Percentiles rank a stretch among this genome's conserved stretches.
Conservation (phyloP, 2,329 filamentous ascomycete species). For the Fusarium nematophilum region DNA sequence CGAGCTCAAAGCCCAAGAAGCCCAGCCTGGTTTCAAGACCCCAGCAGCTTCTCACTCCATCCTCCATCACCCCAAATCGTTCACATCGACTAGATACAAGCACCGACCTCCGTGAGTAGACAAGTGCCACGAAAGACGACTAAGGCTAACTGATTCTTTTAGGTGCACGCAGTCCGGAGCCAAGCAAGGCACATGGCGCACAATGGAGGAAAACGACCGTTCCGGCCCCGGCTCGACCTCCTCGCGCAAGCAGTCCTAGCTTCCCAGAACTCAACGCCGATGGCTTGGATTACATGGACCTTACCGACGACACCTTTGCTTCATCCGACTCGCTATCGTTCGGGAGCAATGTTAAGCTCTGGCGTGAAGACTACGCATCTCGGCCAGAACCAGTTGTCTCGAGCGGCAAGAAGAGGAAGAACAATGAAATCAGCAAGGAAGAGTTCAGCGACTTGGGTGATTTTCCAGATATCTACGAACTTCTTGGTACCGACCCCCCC, state of each 20-base stretch:
- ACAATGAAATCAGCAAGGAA: constrained; percentile 56
- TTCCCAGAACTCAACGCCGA: constrained; percentile 51
- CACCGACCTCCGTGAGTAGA: constrained; percentile 16
- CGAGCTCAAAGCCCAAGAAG: constrained; percentile 57
- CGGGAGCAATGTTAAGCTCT: constrained; percentile 53
- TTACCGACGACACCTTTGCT: constrained; percentile 51
- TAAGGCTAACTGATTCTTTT: constrained; percentile 2
- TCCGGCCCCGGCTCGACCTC: constrained; percentile 11
- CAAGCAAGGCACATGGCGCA: constrained; percentile 39
- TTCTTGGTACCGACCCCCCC: constrained; percentile 55
- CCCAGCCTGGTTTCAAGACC: constrained; percentile 55
- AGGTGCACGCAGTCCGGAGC: constrained; percentile 25
- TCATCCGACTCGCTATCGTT: constrained; percentile 52
- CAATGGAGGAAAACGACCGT: constrained; percentile 42
- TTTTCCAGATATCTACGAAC: constrained; percentile 66
- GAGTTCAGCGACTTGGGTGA: constrained; percentile 55
- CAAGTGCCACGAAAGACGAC: too few relatives aligned
- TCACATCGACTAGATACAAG: constrained; percentile 29
- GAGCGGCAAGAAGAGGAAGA: constrained; percentile 64
- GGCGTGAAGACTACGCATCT: constrained; percentile 56
- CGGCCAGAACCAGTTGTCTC: constrained; percentile 53
- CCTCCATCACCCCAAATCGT: constrained; percentile 37
- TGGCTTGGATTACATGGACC: constrained; percentile 54
- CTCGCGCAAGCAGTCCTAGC: constrained; percentile 44
- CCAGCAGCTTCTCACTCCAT: constrained; percentile 57